These are phyloP conservation scores for Lactuca saligna DNA, from an alignment of 129 eudicot species.

Conservation along the genomic window DNA sequence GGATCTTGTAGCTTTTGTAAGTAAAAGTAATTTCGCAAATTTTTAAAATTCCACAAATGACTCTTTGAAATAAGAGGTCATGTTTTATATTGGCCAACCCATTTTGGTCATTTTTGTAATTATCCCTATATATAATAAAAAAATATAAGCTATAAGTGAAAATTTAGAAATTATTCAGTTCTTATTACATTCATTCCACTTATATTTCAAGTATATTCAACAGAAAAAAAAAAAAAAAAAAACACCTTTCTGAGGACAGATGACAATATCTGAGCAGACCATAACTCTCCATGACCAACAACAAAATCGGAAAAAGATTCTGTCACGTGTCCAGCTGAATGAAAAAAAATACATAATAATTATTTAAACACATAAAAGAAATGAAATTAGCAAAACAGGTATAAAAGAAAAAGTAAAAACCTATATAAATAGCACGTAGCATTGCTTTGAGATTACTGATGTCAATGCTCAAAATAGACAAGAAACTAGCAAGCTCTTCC, in stretches of 20 bases:
- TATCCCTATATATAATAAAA: too few relatives aligned
- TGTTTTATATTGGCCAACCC: too few relatives aligned
- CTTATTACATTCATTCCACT: too few relatives aligned
- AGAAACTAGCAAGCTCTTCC: constrained; percentile 64
- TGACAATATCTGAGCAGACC: constrained; percentile 92
- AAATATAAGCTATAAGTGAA: too few relatives aligned
- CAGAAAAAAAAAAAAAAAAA: constrained; percentile 10
- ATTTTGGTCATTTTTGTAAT: too few relatives aligned
- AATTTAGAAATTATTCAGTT: too few relatives aligned
- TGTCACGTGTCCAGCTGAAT: constrained; percentile 94
- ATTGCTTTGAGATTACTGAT: constrained; percentile 81
- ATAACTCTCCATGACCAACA: constrained; percentile 97
- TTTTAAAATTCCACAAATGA: too few relatives aligned
- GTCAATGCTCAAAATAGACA: constrained; percentile 60
- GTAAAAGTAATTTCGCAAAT: too few relatives aligned
- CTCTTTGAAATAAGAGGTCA: too few relatives aligned
- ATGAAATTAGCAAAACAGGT: constrained; percentile 8
- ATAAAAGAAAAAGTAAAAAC: constrained; percentile 29
- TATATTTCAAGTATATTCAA: constrained; percentile 2
- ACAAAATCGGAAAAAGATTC: constrained; percentile 97
- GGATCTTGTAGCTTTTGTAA: too few relatives aligned
- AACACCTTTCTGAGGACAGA: constrained; percentile 73
- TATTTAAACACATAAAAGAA: background rate
- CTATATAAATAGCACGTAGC: constrained; percentile 93
- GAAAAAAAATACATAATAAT: constrained; percentile 26